These are phyloP conservation scores for Larix kaempferi DNA, from an alignment of 75 land plant species.

Conservation along the genomic window DNA sequence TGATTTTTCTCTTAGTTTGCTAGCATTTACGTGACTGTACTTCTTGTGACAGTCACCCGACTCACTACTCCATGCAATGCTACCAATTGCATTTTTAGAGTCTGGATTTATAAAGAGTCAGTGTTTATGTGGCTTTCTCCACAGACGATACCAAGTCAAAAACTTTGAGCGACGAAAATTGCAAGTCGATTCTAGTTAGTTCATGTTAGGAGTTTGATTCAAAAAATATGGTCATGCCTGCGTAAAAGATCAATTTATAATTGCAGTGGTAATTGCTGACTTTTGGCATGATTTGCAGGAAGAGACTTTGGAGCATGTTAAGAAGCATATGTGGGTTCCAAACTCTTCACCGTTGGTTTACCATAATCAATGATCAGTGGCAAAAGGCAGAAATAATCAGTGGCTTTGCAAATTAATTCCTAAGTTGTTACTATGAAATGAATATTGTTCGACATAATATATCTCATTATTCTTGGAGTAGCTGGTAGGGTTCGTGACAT, in stretches of 20 bases:
- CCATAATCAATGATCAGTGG: constrained; percentile 24
- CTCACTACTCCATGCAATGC: neutral
- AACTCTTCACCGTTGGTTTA: constrained; percentile 75
- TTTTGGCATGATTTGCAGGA: constrained; percentile 41
- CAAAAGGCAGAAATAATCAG: neutral
- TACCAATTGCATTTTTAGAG: neutral
- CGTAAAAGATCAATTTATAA: neutral
- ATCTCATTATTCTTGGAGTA: neutral
- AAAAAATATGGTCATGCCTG: neutral
- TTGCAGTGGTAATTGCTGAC: constrained; percentile 1
- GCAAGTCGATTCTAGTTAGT: neutral
- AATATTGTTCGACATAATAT: neutral
- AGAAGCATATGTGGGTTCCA: constrained; percentile 93
- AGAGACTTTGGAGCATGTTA: constrained; percentile 49
- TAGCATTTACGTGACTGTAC: neutral
- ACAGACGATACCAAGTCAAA: neutral
- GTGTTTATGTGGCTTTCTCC: neutral
- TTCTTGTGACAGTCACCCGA: neutral
- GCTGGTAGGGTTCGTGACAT: neutral
- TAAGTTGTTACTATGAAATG: neutral
- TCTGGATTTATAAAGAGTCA: neutral
- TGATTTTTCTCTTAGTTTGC: too few relatives aligned
- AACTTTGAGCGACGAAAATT: neutral
- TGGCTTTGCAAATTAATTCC: neutral
- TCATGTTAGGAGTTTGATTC: neutral